Evolutionary conservation across 495 filamentous ascomycete species (phyloP).

Genomic region (Aspergillus sclerotiicarbonarius): DNA sequence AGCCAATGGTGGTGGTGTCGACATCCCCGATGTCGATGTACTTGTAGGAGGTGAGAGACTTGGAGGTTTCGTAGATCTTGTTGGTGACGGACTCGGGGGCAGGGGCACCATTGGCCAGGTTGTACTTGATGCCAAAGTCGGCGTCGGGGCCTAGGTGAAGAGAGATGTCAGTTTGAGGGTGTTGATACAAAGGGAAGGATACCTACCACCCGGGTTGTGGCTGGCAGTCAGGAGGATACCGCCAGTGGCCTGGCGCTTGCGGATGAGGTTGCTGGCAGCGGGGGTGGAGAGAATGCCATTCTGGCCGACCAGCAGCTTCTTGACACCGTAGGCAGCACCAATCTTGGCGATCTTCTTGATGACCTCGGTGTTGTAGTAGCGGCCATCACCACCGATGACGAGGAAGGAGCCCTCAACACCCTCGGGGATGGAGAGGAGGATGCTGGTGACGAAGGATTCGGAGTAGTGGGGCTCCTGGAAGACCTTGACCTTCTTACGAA

Average conservation of each 20-base stretch:
- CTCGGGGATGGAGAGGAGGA: slow-evolving; percentile 94
- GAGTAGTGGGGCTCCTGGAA: slow-evolving; percentile 95
- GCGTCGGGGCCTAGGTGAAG: slow-evolving; percentile 68
- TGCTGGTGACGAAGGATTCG: slow-evolving; percentile 90
- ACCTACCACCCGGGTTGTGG: slow-evolving; percentile 95
- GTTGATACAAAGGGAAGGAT: not conserved
- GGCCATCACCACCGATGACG: slow-evolving; percentile 96
- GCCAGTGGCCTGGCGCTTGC: slow-evolving; percentile 89
- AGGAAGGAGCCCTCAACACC: slow-evolving; percentile 83
- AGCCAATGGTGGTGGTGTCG: slow-evolving; percentile 80
- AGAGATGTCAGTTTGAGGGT: not conserved
- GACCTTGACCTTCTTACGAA: slow-evolving; percentile 97
- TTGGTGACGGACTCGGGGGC: slow-evolving; percentile 95
- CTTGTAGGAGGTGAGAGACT: slow-evolving; percentile 87
- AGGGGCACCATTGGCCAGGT: slow-evolving; percentile 90
- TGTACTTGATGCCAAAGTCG: slow-evolving; percentile 99
- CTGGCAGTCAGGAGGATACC: slow-evolving; percentile 95
- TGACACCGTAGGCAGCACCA: slow-evolving; percentile 92
- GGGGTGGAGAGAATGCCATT: slow-evolving; percentile 95
- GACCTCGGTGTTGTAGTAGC: slow-evolving; percentile 95
- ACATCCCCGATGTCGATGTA: slow-evolving; percentile 82
- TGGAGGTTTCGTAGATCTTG: slow-evolving; percentile 91
- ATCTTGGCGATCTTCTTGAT: slow-evolving; percentile 98
- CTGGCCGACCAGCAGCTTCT: slow-evolving; percentile 96
- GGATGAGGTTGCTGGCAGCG: slow-evolving; percentile 91